Evolutionary conservation across 306 rosid species (phyloP).

Genomic region (Mimosa bimucronata): DNA sequence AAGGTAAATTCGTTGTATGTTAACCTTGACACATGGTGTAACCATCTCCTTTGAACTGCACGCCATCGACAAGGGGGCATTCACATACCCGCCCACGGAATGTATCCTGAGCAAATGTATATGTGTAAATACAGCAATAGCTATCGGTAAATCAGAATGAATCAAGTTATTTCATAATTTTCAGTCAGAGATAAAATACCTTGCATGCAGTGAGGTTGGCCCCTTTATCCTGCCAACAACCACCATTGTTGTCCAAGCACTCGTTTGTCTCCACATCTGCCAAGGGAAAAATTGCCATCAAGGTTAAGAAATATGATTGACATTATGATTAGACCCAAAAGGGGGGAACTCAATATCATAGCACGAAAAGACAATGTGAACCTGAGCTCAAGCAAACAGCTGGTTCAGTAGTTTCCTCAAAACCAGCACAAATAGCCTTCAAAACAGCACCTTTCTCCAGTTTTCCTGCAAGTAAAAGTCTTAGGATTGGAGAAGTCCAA

Average conservation of each 20-base stretch:
- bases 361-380: slow-evolving; percentile 23
- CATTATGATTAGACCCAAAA: slow-evolving; percentile 15
- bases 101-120: slow-evolving; percentile 71
- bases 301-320: slow-evolving; percentile 18
- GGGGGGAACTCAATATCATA: not conserved
- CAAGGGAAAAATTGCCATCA: slow-evolving; percentile 31
- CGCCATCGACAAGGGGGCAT: slow-evolving; percentile 95
- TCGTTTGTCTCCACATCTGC: slow-evolving; percentile 97
- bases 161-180: slow-evolving; percentile 26
- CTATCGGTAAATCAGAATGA: slow-evolving; percentile 11
- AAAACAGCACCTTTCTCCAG: slow-evolving; percentile 93
- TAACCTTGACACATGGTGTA: slow-evolving; percentile 87
- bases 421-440: slow-evolving; percentile 97
- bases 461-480: slow-evolving; percentile 67
- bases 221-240: slow-evolving; percentile 86
- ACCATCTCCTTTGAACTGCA: slow-evolving; percentile 99
- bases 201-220: slow-evolving; percentile 97
- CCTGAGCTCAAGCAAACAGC: slow-evolving; percentile 96
- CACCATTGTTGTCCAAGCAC: slow-evolving; percentile 91
- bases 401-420: slow-evolving; percentile 98
- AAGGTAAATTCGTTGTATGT: not conserved
- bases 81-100: slow-evolving; percentile 98
- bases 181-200: slow-evolving; percentile 52
- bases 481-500: slow-evolving; percentile 45
- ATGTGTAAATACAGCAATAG: slow-evolving; percentile 21